Base-by-base conservation (phyloP, 2,329 filamentous ascomycete species). In the Ambrosiella xylebori region DNA sequence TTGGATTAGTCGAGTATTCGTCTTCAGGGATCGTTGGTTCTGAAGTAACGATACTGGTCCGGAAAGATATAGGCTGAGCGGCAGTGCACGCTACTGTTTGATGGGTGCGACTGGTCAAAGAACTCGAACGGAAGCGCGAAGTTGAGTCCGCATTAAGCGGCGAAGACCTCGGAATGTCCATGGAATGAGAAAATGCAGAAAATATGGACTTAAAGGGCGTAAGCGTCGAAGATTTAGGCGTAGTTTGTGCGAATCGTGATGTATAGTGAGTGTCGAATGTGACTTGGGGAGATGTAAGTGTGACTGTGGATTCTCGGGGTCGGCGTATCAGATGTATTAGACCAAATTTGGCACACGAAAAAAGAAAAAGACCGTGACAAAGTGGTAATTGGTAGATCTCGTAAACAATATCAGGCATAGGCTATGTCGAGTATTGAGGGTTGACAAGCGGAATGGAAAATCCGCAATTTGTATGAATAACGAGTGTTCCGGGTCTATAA, bases 1-100 rank as follows among this genome's bases (percentile, higher is more conserved):
- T 56, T 17, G 57, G 52, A 47, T 63, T 57, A 17, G 66, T 55
- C 54, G 62, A 45, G 54, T 59, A 52, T 39, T 60, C 58, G 50
- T 57, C 36, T 38, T 60, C 49, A 3, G 54, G 54, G 3, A 60
- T 50, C 13, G 62, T 57, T 8, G 59, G 61, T 17, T 57, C 61
- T 15, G 59, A 49, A 13, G 57, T 54, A 40, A 61, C 64, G 11
- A 63, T 63, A 17, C 56, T 59, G 3, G 59, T 56, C 11, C 59
- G 59, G 38, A 59, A 61, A 39, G 57, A 57, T 8, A 57, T 53
- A 35, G 57, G 56, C 40, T 57, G 56, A 15, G 51, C 36, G 7
- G 41, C 11, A 57, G 52, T 38, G 55, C 45, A 40, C 27, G 54
- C 36, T 7, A 13, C 17, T 5, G 27, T 38, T 53, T 53, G 51